These are phyloP conservation scores for Zygosaccharomyces rouxii DNA, from an alignment of 805 yeast genomes.

Conservation along the genomic window DNA sequence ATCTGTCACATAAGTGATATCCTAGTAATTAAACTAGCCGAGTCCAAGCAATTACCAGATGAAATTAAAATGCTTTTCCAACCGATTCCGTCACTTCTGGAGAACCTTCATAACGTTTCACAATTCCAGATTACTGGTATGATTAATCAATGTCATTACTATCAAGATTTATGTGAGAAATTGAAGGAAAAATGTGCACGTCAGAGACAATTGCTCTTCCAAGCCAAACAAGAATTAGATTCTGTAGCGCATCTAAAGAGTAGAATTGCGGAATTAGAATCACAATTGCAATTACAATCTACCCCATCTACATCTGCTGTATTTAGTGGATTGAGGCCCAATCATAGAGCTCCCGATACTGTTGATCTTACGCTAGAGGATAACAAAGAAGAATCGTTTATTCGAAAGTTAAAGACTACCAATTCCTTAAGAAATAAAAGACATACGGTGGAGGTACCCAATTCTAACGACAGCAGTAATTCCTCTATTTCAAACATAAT, in stretches of 20 bases:
- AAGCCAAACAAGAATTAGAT: slow-evolving; percentile 29
- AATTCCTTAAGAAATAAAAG: slow-evolving; percentile 10
- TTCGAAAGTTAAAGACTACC: slow-evolving; percentile 21
- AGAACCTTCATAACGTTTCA: slow-evolving; percentile 27
- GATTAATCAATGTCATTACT: slow-evolving; percentile 25
- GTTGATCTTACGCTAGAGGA: slow-evolving; percentile 28
- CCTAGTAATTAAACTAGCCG: slow-evolving; percentile 21
- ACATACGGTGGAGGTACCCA: slow-evolving; percentile 1
- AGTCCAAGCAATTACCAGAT: slow-evolving; percentile 18
- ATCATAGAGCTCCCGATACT: slow-evolving; percentile 23
- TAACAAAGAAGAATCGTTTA: slow-evolving; percentile 18
- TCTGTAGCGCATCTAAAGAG: slow-evolving; percentile 21
- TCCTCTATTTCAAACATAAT: slow-evolving; percentile 5
- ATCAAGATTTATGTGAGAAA: slow-evolving; percentile 22
- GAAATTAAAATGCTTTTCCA: slow-evolving; percentile 28
- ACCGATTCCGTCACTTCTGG: slow-evolving; percentile 26
- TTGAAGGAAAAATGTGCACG: slow-evolving; percentile 26
- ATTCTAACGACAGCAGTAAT: not conserved
- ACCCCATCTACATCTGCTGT: slow-evolving; percentile 6
- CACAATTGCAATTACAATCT: not conserved
- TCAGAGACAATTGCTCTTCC: slow-evolving; percentile 26
- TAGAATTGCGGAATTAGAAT: slow-evolving; percentile 14
- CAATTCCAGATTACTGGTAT: slow-evolving; percentile 30
- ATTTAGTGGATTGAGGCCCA: slow-evolving; percentile 13
- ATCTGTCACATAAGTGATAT: slow-evolving; percentile 22